Base-by-base conservation (phyloP, 192 early-diverging fungal genomes). In the Backusella westeae region DNA sequence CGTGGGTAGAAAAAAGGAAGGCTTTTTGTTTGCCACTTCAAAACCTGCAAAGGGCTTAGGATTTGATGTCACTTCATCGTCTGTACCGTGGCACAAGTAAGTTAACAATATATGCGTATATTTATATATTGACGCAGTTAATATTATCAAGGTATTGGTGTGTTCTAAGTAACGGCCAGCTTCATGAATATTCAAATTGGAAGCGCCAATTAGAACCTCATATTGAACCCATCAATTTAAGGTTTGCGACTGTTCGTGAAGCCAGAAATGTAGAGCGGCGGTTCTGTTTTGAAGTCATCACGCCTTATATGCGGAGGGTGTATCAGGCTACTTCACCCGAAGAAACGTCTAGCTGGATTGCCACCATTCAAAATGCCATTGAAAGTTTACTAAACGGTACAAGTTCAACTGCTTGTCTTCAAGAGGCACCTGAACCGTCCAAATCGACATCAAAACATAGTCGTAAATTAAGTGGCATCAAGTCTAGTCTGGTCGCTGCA, bases 261-360 rank as follows among this genome's bases (percentile, higher is more conserved):
- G 90, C 91, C 9, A 80, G 89, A 14, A 91, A 91, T 67, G 78
- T 83, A 21, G 90, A 93, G 36, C 85, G 92, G 15, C 85, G 91
- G 1, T 93, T 93, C 77, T 90, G 85, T 32, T 93, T 93, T 77
- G 92, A 93, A 74, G 76, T 93, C 32, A 90, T 93, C 32, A 88
- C 87, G 21, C 87, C 90, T 3, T 83, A 88, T 69, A 80, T 81
- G 65, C 83, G 89, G 49, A 80, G 91, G 41, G 78, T 89, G 10
- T 93, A 93, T 72, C 92, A 93, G 71, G 92, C 92, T 6, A 92
- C 88, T 1, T 89, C 89, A 12, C 80, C 83, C 3, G 91, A 91
- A 67, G 91, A 92, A 49, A 83, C 90, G 80, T 83, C 82, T 21
- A 83, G 81, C 23, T 93, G 92, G 92, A 87, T 93, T n/a, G 75